Percentiles rank a stretch among this genome's conserved stretches.
Evolutionary conservation across 176 grass and related monocot species (phyloP).

Genomic region (Rhynchospora pubera): DNA sequence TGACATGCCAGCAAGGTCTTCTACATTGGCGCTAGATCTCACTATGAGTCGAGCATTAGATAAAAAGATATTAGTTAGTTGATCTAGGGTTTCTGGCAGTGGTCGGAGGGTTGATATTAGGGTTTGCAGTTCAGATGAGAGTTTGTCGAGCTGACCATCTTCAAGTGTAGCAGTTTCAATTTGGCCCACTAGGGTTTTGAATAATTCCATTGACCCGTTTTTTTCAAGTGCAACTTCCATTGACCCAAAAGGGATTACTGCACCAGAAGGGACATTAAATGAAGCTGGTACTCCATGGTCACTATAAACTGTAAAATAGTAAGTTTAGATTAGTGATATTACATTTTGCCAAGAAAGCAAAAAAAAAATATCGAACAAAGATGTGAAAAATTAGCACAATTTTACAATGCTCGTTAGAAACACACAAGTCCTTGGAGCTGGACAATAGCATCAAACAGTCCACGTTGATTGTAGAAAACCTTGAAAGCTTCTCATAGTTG

Average conservation of each 20-base stretch:
- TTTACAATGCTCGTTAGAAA: neutral
- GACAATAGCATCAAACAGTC: neutral
- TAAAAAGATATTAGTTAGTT: conserved; percentile 43
- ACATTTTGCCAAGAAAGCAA: neutral
- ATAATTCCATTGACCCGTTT: conserved; percentile 56
- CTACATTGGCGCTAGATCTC: conserved; percentile 92
- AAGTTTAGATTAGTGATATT: neutral
- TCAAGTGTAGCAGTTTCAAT: conserved; percentile 62
- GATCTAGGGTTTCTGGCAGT: conserved; percentile 41
- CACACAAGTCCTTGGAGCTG: neutral
- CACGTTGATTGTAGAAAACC: too few relatives aligned
- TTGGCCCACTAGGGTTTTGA: conserved; percentile 46
- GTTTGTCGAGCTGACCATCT: conserved; percentile 65
- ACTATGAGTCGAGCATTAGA: conserved; percentile 57
- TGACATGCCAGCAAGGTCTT: conserved; percentile 97
- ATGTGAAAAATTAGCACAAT: neutral
- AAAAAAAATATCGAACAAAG: neutral
- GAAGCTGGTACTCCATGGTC: conserved; percentile 69
- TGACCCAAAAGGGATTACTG: conserved; percentile 89
- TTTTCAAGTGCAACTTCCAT: conserved; percentile 82
- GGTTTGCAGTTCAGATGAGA: conserved; percentile 59
- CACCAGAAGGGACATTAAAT: conserved; percentile 67
- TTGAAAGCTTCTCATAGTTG: neutral
- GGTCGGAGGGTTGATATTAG: conserved; percentile 50
- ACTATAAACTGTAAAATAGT: conserved; percentile 51